Evolutionary conservation across 768 basidiomycete genomes (phyloP), one percentile per base, ranked within the genome.

Genomic region (Podaxis sp.): DNA sequence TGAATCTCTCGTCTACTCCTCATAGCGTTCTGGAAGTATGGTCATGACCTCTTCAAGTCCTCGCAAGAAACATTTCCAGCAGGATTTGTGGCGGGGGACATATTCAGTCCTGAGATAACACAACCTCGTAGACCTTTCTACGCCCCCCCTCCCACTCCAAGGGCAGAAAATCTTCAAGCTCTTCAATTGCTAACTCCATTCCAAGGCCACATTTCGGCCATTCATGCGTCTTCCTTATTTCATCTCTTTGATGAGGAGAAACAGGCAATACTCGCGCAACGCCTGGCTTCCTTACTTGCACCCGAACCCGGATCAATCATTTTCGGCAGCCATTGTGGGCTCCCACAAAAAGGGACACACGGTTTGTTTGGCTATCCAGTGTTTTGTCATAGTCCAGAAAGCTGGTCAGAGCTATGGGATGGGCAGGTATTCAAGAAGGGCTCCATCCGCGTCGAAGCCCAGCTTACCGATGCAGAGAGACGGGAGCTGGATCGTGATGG

Each of bases 11-110:
- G n/a, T 18, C 11, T 6, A 11, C 23, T 35, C 5, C n/a, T n/a
- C n/a, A 7, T 40, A 87, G 86, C 72, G 13, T 83, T 84, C 63
- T 88, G 86, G 86, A 74, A 82, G 3, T 73, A 79, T 4, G 87
- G 87, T 1, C 85, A 88, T 62, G 73, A 80, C 40, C 74, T 89
- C 14, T 90, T 87, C 72, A 77, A 69, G 53, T 76, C 81, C 4
- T 82, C 75, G 0, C 77, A 80, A 0, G 71, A 78, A 37, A 75
- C 78, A 0, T 88, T 84, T 69, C 82, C 84, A 1, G 82, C 76
- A 0, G 69, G 73, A 0, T 89, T 89, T 66, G 56, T 89, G 16
- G 68, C 76, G 10, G 88, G 87, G 1, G 79, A 89, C 61, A 74
- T 70, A 0, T 79, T 89, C 50, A 77, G 86, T 62, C 69, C 77